A percentile compares a stretch with the other conserved stretches of the same genome.
These are phyloP conservation scores for Saccharomycopsis javanensis DNA, from an alignment of 805 yeast genomes.

Conservation along the genomic window DNA sequence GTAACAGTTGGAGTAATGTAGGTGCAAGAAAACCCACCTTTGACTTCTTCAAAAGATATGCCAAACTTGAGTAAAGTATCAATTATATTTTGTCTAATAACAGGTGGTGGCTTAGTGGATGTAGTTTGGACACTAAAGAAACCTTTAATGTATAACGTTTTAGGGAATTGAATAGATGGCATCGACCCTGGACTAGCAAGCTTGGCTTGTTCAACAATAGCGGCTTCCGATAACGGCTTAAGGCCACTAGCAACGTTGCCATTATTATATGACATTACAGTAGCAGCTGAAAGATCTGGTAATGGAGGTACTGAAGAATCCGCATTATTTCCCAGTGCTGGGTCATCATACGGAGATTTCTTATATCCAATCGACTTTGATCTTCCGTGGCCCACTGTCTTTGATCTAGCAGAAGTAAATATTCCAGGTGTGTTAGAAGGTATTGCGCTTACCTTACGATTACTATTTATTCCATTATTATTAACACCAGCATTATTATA, in stretches of 20 bases:
- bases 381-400: conserved; percentile 74
- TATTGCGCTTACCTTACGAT: not conserved
- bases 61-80: conserved; percentile 65
- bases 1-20: conserved; percentile 1
- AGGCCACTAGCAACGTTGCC: conserved; percentile 32
- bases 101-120: conserved; percentile 83
- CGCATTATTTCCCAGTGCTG: not conserved
- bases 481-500: conserved; percentile 11
- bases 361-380: conserved; percentile 40
- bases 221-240: conserved; percentile 36
- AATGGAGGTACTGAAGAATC: conserved; percentile 23
- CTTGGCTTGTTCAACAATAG: conserved; percentile 38
- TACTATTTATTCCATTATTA: conserved; percentile 3
- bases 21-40: conserved; percentile 86
- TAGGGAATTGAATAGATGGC: conserved; percentile 93
- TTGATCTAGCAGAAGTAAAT: conserved; percentile 88
- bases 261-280: not conserved
- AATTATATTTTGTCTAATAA: conserved; percentile 76
- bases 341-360: conserved; percentile 12
- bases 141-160: conserved; percentile 83
- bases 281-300: conserved; percentile 23
- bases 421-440: conserved; percentile 56
- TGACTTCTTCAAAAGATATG: conserved; percentile 78
- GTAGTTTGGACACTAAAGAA: conserved; percentile 93
- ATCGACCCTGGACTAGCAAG: conserved; percentile 65